Conservation (phyloP, 2,329 filamentous ascomycete species). For the Aquanectria penicillioides region DNA sequence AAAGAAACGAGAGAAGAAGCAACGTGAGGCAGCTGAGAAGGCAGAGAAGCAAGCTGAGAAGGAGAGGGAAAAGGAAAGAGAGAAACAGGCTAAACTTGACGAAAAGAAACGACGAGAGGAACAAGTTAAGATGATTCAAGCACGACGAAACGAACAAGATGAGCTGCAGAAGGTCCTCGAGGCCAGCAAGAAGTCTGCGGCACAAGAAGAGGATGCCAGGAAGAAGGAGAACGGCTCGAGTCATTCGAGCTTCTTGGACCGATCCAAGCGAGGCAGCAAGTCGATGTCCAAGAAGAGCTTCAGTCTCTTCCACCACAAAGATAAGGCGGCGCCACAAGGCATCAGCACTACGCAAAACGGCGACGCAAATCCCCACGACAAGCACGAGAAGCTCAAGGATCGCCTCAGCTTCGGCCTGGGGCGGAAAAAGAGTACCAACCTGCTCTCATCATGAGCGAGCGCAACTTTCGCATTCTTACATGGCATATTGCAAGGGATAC, state of each 20-base stretch:
- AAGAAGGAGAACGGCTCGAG: slow-evolving; percentile 53
- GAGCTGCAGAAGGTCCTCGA: slow-evolving; percentile 73
- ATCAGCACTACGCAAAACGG: slow-evolving; percentile 31
- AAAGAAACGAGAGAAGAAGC: slow-evolving; percentile 76
- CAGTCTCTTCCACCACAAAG: slow-evolving; percentile 67
- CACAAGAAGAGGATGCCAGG: slow-evolving; percentile 58
- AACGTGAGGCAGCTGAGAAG: slow-evolving; percentile 66
- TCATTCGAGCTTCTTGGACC: slow-evolving; percentile 65
- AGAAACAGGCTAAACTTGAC: slow-evolving; percentile 57
- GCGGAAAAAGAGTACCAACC: slow-evolving; percentile 74
- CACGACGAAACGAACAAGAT: slow-evolving; percentile 65
- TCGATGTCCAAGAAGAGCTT: slow-evolving; percentile 83
- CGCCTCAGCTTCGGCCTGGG: slow-evolving; percentile 75
- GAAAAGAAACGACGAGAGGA: slow-evolving; percentile 58
- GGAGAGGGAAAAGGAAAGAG: slow-evolving; percentile 46
- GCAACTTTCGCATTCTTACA: not conserved
- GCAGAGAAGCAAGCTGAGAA: slow-evolving; percentile 62
- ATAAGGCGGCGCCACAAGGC: slow-evolving; percentile 50
- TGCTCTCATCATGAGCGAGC: slow-evolving; percentile 44
- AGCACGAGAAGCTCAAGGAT: slow-evolving; percentile 66
- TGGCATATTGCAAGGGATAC: slow-evolving; percentile 21
- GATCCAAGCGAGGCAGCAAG: slow-evolving; percentile 78
- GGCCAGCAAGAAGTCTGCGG: slow-evolving; percentile 71
- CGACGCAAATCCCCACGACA: slow-evolving; percentile 45
- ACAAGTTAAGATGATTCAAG: slow-evolving; percentile 63